Evolutionary conservation across 2,329 filamentous ascomycete species (phyloP).

Genomic region (Colletotrichum graminicola): DNA sequence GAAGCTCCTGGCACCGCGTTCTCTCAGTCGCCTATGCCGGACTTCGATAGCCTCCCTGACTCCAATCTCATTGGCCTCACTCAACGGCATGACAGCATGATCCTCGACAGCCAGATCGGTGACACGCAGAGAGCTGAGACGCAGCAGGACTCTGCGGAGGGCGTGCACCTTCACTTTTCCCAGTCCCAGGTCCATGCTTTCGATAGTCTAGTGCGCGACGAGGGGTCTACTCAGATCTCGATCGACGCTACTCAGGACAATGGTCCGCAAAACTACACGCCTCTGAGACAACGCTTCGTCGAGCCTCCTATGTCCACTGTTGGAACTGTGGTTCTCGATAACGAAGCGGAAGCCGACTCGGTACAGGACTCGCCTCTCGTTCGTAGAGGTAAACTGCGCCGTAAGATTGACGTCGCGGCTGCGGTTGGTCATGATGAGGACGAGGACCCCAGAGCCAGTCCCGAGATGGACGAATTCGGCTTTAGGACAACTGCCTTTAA

Average conservation of each 20-base stretch:
- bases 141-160: conserved; percentile 48
- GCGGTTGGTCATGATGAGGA: conserved; percentile 57
- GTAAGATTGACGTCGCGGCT: conserved; percentile 57
- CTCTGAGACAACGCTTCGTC: conserved; percentile 75
- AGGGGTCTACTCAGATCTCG: conserved; percentile 70
- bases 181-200: conserved; percentile 72
- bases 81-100: conserved; percentile 63
- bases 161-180: conserved; percentile 67
- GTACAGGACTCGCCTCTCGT: conserved; percentile 75
- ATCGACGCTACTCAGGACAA: conserved; percentile 85
- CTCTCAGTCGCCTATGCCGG: conserved; percentile 65
- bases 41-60: conserved; percentile 68
- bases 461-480: conserved; percentile 52
- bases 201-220: conserved; percentile 65
- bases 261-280: conserved; percentile 80
- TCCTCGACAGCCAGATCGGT: conserved; percentile 61
- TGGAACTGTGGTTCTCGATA: conserved; percentile 73
- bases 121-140: conserved; percentile 55
- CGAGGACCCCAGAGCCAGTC: conserved; percentile 43
- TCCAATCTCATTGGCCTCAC: conserved; percentile 73
- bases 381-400: conserved; percentile 67
- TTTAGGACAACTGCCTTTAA: conserved; percentile 70
- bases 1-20: conserved; percentile 49
- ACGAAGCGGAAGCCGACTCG: conserved; percentile 53
- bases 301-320: conserved; percentile 75